A percentile compares a stretch with the other conserved stretches of the same genome.
phyloP scores from a whole-genome alignment of 2,329 filamentous ascomycete species.

The Aspergillus ustus region DNA sequence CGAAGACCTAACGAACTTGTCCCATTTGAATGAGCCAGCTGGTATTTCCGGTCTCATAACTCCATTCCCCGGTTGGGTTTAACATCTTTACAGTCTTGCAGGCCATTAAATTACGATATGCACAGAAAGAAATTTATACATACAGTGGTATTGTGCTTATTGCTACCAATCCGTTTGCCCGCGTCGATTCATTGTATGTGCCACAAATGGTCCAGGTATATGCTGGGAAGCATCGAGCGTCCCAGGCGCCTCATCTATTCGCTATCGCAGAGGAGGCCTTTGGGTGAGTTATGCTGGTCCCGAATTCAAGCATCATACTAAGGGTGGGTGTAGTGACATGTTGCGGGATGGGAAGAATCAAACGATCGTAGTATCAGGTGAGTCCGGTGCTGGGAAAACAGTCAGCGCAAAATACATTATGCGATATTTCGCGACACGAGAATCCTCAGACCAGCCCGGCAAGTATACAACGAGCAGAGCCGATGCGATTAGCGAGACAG shows the following conservation, averaged over 20 bases:
- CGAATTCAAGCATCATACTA: constrained; percentile 34
- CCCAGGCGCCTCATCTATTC: constrained; percentile 96
- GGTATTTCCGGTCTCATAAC: constrained; percentile 58
- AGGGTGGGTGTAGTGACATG: constrained; percentile 73
- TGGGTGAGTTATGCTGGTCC: constrained; percentile 64
- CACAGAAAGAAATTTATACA: constrained; percentile 99
- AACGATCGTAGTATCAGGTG: constrained; percentile 98
- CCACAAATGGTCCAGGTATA: constrained; percentile 99
- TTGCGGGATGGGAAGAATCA: constrained; percentile 93
- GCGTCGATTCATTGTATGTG: constrained; percentile 97
- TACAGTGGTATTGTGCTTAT: constrained; percentile 99
- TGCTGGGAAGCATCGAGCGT: constrained; percentile 92
- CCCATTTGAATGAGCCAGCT: constrained; percentile 96
- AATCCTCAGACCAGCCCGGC: constrained; percentile 85
- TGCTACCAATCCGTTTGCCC: constrained; percentile 95
- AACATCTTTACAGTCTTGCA: constrained; percentile 72
- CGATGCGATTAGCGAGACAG: constrained; percentile 93
- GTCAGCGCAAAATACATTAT: constrained; percentile 99
- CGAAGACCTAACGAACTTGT: constrained; percentile 96
- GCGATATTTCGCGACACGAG: constrained; percentile 98
- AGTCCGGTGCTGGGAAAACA: constrained; percentile 98
- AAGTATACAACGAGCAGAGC: constrained; percentile 73
- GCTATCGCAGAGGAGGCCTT: constrained; percentile 99
- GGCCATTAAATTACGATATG: constrained; percentile 94
- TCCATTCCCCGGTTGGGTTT: constrained; percentile 22